Conservation (phyloP, 2,329 filamentous ascomycete species). For the Phyllosticta capitalensis region DNA sequence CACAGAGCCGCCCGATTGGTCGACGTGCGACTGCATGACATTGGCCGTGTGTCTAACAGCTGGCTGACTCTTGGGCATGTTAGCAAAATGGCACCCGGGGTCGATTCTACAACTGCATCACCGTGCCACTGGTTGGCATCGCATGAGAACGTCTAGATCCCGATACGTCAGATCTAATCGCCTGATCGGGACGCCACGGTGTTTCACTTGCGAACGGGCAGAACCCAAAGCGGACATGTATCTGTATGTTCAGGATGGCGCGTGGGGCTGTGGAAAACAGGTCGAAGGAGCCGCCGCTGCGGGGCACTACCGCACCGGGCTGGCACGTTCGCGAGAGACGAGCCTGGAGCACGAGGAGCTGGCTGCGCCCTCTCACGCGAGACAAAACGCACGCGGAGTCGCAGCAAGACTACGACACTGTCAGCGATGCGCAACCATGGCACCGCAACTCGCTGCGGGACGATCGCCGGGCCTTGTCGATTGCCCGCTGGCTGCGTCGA, state of each 20-base stretch:
- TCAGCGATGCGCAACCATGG: neutral
- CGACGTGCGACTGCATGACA: slow-evolving; percentile 7
- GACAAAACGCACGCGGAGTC: neutral
- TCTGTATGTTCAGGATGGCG: neutral
- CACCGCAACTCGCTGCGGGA: neutral
- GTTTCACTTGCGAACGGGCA: slow-evolving; percentile 5
- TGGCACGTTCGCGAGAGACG: neutral
- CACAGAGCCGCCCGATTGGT: neutral
- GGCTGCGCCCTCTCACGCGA: neutral
- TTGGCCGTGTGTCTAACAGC: neutral
- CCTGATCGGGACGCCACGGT: slow-evolving; percentile 11
- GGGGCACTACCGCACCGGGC: neutral
- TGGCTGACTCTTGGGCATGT: neutral
- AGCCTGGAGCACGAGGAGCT: neutral
- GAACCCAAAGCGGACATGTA: neutral
- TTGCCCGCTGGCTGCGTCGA: neutral
- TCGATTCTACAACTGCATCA: neutral
- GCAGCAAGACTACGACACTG: neutral
- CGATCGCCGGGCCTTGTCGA: neutral
- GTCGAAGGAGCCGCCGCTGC: neutral
- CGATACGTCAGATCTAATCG: slow-evolving; percentile 9
- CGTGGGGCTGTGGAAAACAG: neutral
- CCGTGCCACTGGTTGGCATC: neutral
- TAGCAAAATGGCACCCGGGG: too few relatives aligned
- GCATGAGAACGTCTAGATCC: slow-evolving; percentile 6